These are phyloP conservation scores for Fistulina hepatica DNA, from an alignment of 1,284 basidiomycete species.

Conservation along the genomic window DNA sequence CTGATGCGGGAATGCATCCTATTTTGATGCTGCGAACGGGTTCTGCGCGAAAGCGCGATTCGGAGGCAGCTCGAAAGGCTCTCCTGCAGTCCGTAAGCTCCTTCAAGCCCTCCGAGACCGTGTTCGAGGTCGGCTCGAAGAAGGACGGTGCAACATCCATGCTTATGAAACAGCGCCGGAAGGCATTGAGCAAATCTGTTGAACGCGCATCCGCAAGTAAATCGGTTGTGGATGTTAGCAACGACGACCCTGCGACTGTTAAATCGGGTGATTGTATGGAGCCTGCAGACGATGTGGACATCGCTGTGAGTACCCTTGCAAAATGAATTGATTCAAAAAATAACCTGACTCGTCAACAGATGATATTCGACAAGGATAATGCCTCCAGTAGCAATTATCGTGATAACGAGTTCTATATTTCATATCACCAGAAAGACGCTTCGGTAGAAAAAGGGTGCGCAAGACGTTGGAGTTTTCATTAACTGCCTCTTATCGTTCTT, in stretches of 20 bases:
- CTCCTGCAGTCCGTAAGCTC: slow-evolving; percentile 70
- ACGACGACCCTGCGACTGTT: slow-evolving; percentile 26
- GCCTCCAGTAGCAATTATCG: slow-evolving; percentile 53
- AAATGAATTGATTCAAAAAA: background rate
- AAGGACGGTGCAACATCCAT: slow-evolving; percentile 58
- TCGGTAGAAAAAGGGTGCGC: slow-evolving; percentile 80
- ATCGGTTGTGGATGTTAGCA: slow-evolving; percentile 27
- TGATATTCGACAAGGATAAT: slow-evolving; percentile 61
- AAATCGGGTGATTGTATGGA: slow-evolving; percentile 31
- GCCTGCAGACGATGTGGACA: slow-evolving; percentile 70
- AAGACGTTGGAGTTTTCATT: slow-evolving; percentile 1
- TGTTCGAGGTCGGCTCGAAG: slow-evolving; percentile 81
- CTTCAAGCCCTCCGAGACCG: slow-evolving; percentile 84
- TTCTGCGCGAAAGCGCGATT: slow-evolving; percentile 25
- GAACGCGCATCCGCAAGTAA: slow-evolving; percentile 31
- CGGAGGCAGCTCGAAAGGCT: slow-evolving; percentile 49
- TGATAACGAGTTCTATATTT: slow-evolving; percentile 87
- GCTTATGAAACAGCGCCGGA: slow-evolving; percentile 85
- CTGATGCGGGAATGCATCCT: slow-evolving; percentile 62
- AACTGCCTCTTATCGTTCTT: slow-evolving; percentile 4
- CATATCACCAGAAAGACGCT: slow-evolving; percentile 80
- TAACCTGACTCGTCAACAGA: slow-evolving; percentile 31
- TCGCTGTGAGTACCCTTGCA: slow-evolving; percentile 40
- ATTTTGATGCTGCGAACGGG: slow-evolving; percentile 37
- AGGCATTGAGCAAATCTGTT: slow-evolving; percentile 59